A percentile compares a stretch with the other conserved stretches of the same genome.
Evolutionary conservation across 768 basidiomycete genomes (phyloP).

Genomic region (Phylloporus sp.): DNA sequence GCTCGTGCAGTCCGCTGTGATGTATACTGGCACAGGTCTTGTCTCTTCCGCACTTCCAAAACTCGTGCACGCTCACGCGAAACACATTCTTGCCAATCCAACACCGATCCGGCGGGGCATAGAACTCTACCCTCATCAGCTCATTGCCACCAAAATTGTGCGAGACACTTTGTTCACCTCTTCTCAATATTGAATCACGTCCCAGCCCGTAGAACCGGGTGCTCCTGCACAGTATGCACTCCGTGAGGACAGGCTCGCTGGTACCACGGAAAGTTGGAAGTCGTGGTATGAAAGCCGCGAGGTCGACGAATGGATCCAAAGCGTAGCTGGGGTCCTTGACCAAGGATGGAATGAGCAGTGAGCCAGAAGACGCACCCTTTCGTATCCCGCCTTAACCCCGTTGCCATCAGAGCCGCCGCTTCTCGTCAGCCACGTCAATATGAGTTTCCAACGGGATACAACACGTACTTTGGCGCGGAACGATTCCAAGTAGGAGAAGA

Average conservation of each 20-base stretch:
- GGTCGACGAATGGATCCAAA: slow-evolving; percentile 93
- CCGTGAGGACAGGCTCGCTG: slow-evolving; percentile 67
- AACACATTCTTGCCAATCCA: slow-evolving; percentile 55
- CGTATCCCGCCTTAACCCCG: neutral
- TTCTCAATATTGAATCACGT: slow-evolving; percentile 5
- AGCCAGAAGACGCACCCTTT: slow-evolving; percentile 20
- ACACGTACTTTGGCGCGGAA: slow-evolving; percentile 75
- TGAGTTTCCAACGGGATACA: slow-evolving; percentile 96
- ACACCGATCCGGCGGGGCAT: slow-evolving; percentile 52
- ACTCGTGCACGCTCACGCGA: slow-evolving; percentile 78
- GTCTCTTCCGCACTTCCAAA: slow-evolving; percentile 69
- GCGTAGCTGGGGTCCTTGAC: slow-evolving; percentile 79
- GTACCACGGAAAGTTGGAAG: slow-evolving; percentile 80
- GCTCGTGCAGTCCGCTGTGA: neutral
- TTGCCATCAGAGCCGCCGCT: slow-evolving; percentile 48
- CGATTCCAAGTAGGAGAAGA: slow-evolving; percentile 85
- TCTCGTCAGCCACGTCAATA: slow-evolving; percentile 63
- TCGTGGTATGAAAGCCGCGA: slow-evolving; percentile 76
- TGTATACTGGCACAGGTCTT: slow-evolving; percentile 54
- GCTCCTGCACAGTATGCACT: slow-evolving; percentile 62
- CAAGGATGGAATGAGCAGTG: slow-evolving; percentile 89
- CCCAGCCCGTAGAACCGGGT: slow-evolving; percentile 71
- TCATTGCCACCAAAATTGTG: slow-evolving; percentile 80
- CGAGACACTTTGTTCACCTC: slow-evolving; percentile 9
- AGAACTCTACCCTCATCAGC: slow-evolving; percentile 79